Conservation (phyloP, 345 rosid species). For the Dipteronia sinensis region DNA sequence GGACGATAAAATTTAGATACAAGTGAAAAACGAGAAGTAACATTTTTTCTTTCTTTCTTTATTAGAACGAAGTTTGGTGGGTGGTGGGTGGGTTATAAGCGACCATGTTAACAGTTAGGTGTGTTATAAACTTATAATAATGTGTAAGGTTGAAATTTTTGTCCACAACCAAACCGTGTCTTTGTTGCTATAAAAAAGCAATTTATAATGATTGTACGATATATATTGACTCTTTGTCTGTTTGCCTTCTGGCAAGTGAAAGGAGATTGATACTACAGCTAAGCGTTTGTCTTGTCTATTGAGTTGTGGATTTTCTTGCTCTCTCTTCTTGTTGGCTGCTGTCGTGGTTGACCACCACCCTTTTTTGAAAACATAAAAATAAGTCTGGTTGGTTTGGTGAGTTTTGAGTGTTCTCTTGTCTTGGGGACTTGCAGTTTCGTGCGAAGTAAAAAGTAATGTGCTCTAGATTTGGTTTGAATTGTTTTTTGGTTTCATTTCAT, state of each 20-base stretch:
- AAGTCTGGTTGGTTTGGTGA: conserved; percentile 1
- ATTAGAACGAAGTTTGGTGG: neutral
- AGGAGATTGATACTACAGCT: conserved; percentile 18
- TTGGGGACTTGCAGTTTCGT: conserved; percentile 5
- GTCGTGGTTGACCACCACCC: conserved; percentile 32
- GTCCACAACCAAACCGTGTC: no score
- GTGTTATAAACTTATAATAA: neutral
- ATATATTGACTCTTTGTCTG: conserved; percentile 23
- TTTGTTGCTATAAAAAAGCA: neutral
- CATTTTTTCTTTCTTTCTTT: no score
- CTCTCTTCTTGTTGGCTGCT: neutral
- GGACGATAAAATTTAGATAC: no score
- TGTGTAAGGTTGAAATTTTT: no score
- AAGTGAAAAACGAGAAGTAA: no score
- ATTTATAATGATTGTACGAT: neutral
- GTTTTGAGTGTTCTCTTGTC: neutral
- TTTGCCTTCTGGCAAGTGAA: neutral
- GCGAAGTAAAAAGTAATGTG: neutral
- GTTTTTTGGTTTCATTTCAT: conserved; percentile 20
- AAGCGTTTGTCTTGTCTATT: conserved; percentile 20
- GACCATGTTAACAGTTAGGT: neutral
- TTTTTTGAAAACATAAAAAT: neutral
- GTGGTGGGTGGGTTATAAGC: neutral
- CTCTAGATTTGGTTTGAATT: conserved; percentile 18
- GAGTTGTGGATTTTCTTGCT: conserved; percentile 18